Percentiles rank a stretch among this genome's conserved stretches.
phyloP scores from a whole-genome alignment of 2,329 filamentous ascomycete species.

The Blumeria graminis region DNA sequence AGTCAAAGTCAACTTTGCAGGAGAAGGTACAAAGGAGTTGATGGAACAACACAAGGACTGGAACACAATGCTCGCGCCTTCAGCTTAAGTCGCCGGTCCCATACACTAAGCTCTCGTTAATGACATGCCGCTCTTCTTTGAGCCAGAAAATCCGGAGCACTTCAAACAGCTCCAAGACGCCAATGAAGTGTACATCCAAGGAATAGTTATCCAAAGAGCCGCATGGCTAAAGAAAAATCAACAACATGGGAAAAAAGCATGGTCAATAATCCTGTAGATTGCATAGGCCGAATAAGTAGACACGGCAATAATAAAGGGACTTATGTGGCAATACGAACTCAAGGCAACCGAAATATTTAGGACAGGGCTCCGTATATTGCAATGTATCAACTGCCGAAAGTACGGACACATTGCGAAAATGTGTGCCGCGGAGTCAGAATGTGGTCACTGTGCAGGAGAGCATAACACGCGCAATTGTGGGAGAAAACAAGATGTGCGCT shows the following conservation, averaged over 20 bases:
- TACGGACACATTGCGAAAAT: not conserved
- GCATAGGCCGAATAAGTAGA: not conserved
- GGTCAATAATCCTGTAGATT: not conserved
- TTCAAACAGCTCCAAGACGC: not conserved
- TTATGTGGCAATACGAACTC: not conserved
- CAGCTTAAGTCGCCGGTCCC: not conserved
- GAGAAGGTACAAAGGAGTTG: not conserved
- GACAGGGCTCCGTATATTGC: not conserved
- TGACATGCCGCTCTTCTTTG: not conserved
- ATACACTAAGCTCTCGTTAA: not conserved
- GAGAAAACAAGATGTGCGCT: not conserved
- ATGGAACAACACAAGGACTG: not conserved
- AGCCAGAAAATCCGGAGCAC: not conserved
- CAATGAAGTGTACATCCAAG: not conserved
- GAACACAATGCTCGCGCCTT: not conserved
- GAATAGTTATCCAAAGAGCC: not conserved
- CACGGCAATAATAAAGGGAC: not conserved
- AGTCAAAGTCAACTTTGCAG: not conserved
- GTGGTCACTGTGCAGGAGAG: not conserved
- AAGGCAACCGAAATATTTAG: not conserved
- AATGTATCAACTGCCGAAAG: not conserved
- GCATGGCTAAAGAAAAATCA: not conserved
- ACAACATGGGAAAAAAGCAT: not conserved
- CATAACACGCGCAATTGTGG: not conserved
- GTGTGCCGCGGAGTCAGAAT: not conserved